Conservation (phyloP, 2,329 filamentous ascomycete species). For the Coniochaeta sp. region DNA sequence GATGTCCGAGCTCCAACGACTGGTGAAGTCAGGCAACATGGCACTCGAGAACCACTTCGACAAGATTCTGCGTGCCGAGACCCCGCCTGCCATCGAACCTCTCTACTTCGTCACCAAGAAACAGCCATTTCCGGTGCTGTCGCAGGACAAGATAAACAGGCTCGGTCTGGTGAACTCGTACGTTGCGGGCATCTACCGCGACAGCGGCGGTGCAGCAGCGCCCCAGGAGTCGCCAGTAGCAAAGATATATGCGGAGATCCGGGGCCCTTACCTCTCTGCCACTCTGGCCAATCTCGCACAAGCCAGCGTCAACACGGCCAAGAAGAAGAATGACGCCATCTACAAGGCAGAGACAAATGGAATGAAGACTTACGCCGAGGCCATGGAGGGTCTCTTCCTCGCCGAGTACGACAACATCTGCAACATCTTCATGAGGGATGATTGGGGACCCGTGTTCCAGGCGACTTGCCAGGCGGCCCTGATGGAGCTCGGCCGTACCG, state of each 20-base stretch:
- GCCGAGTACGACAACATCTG: slow-evolving; percentile 90
- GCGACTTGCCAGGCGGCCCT: slow-evolving; percentile 72
- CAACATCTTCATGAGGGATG: slow-evolving; percentile 76
- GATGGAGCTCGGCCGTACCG: slow-evolving; percentile 73
- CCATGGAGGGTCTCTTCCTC: slow-evolving; percentile 78
- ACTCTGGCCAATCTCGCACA: slow-evolving; percentile 81
- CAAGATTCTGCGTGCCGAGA: slow-evolving; percentile 65
- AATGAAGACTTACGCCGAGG: slow-evolving; percentile 81
- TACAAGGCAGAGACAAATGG: slow-evolving; percentile 88
- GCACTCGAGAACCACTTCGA: slow-evolving; percentile 83
- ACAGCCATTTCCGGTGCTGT: slow-evolving; percentile 72
- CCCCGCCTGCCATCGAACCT: slow-evolving; percentile 75
- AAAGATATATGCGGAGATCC: slow-evolving; percentile 76
- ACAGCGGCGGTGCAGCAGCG: slow-evolving; percentile 29
- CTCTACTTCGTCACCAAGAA: slow-evolving; percentile 90
- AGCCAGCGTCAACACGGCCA: slow-evolving; percentile 76
- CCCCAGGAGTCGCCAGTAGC: slow-evolving; percentile 63
- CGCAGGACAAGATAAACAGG: slow-evolving; percentile 67
- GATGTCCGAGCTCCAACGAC: slow-evolving; percentile 67
- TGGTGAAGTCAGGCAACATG: slow-evolving; percentile 71
- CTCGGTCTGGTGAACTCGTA: slow-evolving; percentile 74
- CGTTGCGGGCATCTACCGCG: slow-evolving; percentile 55
- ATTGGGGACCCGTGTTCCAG: slow-evolving; percentile 75
- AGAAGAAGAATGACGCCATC: slow-evolving; percentile 74
- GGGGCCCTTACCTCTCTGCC: slow-evolving; percentile 77